Conservation (phyloP, 257 asterid species). For the Fraxinus americana region DNA sequence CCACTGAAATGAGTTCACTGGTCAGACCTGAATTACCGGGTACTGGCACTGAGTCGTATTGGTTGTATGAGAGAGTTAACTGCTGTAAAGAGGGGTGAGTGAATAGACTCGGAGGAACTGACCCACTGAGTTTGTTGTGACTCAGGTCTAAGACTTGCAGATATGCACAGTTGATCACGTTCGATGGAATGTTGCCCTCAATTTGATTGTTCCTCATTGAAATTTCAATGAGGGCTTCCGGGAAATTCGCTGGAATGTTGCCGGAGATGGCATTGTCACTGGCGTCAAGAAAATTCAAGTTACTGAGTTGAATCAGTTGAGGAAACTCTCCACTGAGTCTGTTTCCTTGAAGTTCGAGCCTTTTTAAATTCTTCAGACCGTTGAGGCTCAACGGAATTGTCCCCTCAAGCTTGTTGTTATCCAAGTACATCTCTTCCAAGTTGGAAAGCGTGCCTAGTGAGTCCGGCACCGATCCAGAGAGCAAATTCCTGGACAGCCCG, state of each 20-base stretch:
- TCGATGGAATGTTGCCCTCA: conserved; percentile 51
- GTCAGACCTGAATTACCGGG: conserved; percentile 44
- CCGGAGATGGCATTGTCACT: conserved; percentile 80
- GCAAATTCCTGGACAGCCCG: conserved; percentile 56
- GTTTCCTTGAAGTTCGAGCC: conserved; percentile 78
- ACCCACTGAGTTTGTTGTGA: conserved; percentile 66
- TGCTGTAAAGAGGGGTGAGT: conserved; percentile 73
- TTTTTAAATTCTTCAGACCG: conserved; percentile 51
- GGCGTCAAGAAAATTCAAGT: conserved; percentile 55
- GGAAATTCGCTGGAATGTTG: conserved; percentile 47
- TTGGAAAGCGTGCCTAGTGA: conserved; percentile 47
- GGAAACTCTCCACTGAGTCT: conserved; percentile 52
- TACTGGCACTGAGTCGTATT: conserved; percentile 49
- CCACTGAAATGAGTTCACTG: conserved; percentile 70
- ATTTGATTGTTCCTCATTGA: conserved; percentile 59
- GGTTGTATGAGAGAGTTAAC: conserved; percentile 59
- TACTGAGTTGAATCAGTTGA: conserved; percentile 49
- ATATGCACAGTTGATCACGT: conserved; percentile 22
- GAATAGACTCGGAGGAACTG: conserved; percentile 67
- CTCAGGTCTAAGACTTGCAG: conserved; percentile 79
- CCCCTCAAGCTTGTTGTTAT: conserved; percentile 58
- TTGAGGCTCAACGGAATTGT: conserved; percentile 48
- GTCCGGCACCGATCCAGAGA: conserved; percentile 56
- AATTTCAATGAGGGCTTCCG: conserved; percentile 53
- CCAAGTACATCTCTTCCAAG: conserved; percentile 62